Base-by-base conservation (phyloP, 176 grass and related monocot genomes). In the Rhynchospora breviuscula region DNA sequence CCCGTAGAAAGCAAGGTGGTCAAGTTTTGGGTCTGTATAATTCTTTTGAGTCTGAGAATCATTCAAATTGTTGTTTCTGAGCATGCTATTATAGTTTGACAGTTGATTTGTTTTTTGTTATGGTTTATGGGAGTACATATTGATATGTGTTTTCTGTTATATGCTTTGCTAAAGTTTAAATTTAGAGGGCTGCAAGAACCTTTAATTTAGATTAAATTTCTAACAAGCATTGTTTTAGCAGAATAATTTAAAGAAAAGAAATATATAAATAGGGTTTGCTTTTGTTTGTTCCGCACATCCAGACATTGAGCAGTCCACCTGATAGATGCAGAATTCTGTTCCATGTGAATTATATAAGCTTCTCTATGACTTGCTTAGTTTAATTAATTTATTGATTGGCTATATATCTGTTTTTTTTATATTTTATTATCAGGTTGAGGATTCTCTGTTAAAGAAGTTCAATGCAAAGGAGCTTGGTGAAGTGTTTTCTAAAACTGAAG, bases 401-500 rank as follows among this genome's bases (percentile, higher is more conserved):
- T 31, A 29, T 54, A 31, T 26, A 22, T 12, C 21, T 5, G 7
- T 46, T 76, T 26, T 31, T 54, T 18, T 64, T 49, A 15, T 65
- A 47, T 10, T 66, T 67, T 21, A 64, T 81, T 81, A 19, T 82
- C 29, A 82, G 79, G 79, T 82, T n/a, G 79, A 82, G 79, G 79
- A 82, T 66, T 82, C 79, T 82, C 63, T 82, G 10, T 59, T 82
- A 25, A 82, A 82, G 61, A 49, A 82, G 57, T 82, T 63, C 25
- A 82, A 67, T n/a, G 79, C 79, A 18, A 81, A 81, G 79, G 79
- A 81, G 46, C 62, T 81, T 17, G 62, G 79, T 65, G 79, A 81
- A 63, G 79, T 81, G 21, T 81, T 81, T 33, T 25, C 61, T 29
- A 63, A 82, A 65, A 82, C 61, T 19, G 79, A 82, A 82, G 21